Base-by-base conservation (phyloP, 2,329 filamentous ascomycete genomes). In the Colletotrichum sp. region DNA sequence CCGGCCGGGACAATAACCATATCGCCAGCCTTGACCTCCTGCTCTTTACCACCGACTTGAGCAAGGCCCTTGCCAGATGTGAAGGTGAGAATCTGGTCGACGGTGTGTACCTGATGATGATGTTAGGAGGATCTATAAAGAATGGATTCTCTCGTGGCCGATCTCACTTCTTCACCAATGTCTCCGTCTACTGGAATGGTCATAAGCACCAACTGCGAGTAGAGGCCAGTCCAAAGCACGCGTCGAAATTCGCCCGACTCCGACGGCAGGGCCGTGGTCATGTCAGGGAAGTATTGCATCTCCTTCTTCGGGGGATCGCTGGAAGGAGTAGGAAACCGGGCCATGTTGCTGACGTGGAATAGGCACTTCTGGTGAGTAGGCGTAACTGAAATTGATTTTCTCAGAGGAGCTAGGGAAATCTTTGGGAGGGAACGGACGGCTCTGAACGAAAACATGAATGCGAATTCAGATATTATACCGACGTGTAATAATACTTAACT, bases 71-170 rank as follows among this genome's bases (percentile, higher is more conserved):
- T 85, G 15, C 92, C 92, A 8, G 88, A 90, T 0, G 91, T 93
- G 82, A 93, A 93, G 15, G 92, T 91, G 15, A 94, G 84, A 71
- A 92, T 90, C 78, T 93, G 92, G 77, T 93, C 92, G 48, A 93
- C 91, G 0, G 89, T 90, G 80, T 93, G 92, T n/a, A 82, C 76
- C 82, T 83, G 52, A 83, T 80, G 26, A 28, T 1, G 3, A 9
- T 81, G 84, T 71, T n/a, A 21, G 64, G 69, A 13, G 24, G 61
- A 6, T n/a, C 9, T 30, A 12, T 2, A 21, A 12, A 63, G 3
- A 3, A 15, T 21, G 6, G 21, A 15, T 61, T 13, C 7, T 3
- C n/a, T 16, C 21, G 24, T 21, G 21, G 24, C n/a, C 4, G 13
- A 64, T 43, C 67, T 15, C 75, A 92, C 91, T 83, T 93, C 91